A percentile compares a stretch with the other conserved stretches of the same genome.
phyloP scores from a whole-genome alignment of 805 yeast species.

The Candida easanensis region DNA sequence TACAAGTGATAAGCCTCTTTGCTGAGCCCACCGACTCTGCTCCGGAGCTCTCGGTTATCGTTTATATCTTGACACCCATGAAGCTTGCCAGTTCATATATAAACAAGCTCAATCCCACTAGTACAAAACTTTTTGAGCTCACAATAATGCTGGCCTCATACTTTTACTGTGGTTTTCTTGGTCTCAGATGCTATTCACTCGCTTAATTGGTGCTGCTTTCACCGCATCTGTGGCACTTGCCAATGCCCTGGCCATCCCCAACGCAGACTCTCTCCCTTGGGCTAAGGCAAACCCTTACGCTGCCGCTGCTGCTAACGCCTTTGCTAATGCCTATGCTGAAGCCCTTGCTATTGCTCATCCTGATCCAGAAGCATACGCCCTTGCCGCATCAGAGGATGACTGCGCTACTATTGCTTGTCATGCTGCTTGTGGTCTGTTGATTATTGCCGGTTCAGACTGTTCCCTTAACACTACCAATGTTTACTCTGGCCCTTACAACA shows the following conservation, averaged over 20 bases:
- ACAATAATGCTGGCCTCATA: too few relatives aligned
- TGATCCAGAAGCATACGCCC: conserved; percentile 11
- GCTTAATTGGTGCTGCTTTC: neutral
- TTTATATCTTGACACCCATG: too few relatives aligned
- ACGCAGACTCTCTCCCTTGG: conserved; percentile 3
- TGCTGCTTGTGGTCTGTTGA: conserved; percentile 13
- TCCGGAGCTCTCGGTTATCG: too few relatives aligned
- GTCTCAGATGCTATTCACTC: conserved; percentile 6
- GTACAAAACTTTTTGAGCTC: too few relatives aligned
- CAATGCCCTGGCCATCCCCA: neutral
- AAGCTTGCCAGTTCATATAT: too few relatives aligned
- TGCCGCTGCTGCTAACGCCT: conserved; percentile 2
- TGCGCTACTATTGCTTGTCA: conserved; percentile 12
- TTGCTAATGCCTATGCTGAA: conserved; percentile 3
- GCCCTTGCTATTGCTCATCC: conserved; percentile 5
- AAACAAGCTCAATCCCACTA: too few relatives aligned
- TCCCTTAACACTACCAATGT: conserved; percentile 1
- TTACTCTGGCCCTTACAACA: conserved; percentile 16
- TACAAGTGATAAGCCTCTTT: too few relatives aligned
- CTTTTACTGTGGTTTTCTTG: too few relatives aligned
- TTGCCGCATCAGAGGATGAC: conserved; percentile 5
- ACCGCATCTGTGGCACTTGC: neutral
- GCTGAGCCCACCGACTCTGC: too few relatives aligned
- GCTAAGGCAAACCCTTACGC: conserved; percentile 1
- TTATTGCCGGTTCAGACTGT: conserved; percentile 8